Percentiles rank a stretch among this genome's conserved stretches.
Evolutionary conservation across 306 rosid genomes (phyloP).

Genomic region (Senna siamea): DNA sequence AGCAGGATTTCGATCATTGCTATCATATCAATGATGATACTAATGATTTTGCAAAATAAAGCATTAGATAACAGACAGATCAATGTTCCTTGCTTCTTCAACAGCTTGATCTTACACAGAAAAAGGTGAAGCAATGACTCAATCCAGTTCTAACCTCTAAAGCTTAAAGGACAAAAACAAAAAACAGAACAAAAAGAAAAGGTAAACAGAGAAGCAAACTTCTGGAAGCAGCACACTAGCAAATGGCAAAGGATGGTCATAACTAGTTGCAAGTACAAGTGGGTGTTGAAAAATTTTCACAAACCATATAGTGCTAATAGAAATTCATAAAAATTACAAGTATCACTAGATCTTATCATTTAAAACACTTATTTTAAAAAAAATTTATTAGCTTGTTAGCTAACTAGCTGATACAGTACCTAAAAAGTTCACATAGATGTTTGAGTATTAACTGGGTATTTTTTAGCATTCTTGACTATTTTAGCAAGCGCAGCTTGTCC

Average conservation of each 20-base stretch:
- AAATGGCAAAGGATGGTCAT: neutral
- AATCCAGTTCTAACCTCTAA: neutral
- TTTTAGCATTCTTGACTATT: conserved; percentile 66
- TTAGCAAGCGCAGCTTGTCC: conserved; percentile 78
- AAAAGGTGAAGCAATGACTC: conserved; percentile 4
- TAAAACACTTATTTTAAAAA: no score
- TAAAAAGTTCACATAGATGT: neutral
- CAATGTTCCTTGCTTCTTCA: conserved; percentile 18
- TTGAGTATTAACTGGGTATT: conserved; percentile 56
- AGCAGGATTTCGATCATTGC: neutral
- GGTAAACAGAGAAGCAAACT: neutral
- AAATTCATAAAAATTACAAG: no score
- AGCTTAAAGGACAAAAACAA: neutral
- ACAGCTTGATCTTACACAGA: neutral
- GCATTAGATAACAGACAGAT: conserved; percentile 16
- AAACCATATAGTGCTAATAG: no score
- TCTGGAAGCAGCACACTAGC: no score
- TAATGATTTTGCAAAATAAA: neutral
- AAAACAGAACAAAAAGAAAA: neutral
- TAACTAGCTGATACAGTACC: neutral
- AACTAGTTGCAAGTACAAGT: conserved; percentile 40
- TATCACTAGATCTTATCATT: no score
- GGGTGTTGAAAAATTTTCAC: neutral
- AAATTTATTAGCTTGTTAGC: no score
- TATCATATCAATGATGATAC: neutral